These are phyloP conservation scores for Fusarium sp. DNA, from an alignment of 2,329 filamentous ascomycete genomes.

Conservation along the genomic window DNA sequence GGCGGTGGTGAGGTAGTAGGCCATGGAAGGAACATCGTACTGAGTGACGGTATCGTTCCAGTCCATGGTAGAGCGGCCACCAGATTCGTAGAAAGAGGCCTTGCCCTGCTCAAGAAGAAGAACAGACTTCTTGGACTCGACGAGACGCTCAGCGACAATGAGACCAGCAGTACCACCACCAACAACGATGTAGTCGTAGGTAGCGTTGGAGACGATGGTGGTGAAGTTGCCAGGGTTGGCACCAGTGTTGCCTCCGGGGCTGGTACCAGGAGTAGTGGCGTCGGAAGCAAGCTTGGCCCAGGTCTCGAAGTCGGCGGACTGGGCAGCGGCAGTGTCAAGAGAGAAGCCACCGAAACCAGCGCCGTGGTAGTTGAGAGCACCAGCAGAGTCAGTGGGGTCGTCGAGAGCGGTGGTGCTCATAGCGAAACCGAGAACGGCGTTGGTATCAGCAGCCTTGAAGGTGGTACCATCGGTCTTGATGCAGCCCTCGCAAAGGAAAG, in stretches of 20 bases:
- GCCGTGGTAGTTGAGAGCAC: constrained; percentile 55
- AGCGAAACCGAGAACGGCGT: constrained; percentile 67
- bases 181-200: constrained; percentile 73
- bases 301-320: constrained; percentile 54
- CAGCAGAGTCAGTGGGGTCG: constrained; percentile 48
- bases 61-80: constrained; percentile 71
- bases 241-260: constrained; percentile 45
- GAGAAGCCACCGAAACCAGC: constrained; percentile 60
- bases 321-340: constrained; percentile 52
- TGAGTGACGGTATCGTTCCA: constrained; percentile 75
- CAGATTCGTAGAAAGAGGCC: constrained; percentile 70
- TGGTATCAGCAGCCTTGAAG: constrained; percentile 58
- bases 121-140: constrained; percentile 72
- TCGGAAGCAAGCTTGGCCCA: constrained; percentile 60
- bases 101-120: constrained; percentile 67
- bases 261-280: constrained; percentile 46
- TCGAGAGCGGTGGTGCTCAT: constrained; percentile 59
- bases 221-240: constrained; percentile 43
- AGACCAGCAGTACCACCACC: constrained; percentile 73
- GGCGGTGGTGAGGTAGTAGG: constrained; percentile 76
- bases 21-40: constrained; percentile 78
- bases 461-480: constrained; percentile 60
- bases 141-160: constrained; percentile 66
- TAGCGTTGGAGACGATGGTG: constrained; percentile 46
- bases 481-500: constrained; percentile 74